phyloP scores from a whole-genome alignment of 2,329 filamentous ascomycete species.

The Diaporthe eres region DNA sequence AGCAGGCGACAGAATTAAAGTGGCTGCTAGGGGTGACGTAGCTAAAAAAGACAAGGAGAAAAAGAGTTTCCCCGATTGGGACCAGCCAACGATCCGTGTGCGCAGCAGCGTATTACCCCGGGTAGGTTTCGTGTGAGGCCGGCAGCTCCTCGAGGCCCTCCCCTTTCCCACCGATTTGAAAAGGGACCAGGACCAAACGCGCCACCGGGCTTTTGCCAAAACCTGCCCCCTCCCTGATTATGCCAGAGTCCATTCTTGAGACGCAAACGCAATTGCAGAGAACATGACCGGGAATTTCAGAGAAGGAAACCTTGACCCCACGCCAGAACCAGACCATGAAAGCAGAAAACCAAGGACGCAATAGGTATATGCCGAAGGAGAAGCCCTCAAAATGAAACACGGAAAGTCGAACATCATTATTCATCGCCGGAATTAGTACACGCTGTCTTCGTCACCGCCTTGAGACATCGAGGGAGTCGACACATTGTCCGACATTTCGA shows the following conservation, averaged over 20 bases:
- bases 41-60: conserved; percentile 62
- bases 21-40: conserved; percentile 57
- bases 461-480: conserved; percentile 82
- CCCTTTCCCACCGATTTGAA: conserved; percentile 48
- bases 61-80: conserved; percentile 60
- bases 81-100: conserved; percentile 63
- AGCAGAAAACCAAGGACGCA: conserved; percentile 51
- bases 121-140: conserved; percentile 53
- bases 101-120: conserved; percentile 56
- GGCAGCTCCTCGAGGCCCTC: conserved; percentile 48
- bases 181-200: conserved; percentile 51
- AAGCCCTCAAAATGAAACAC: conserved; percentile 51
- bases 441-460: conserved; percentile 79
- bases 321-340: conserved; percentile 46
- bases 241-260: conserved; percentile 58
- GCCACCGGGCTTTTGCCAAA: conserved; percentile 53
- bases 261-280: conserved; percentile 49
- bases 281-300: conserved; percentile 47
- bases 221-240: conserved; percentile 55
- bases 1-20: conserved; percentile 57
- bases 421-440: conserved; percentile 68
- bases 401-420: conserved; percentile 68
- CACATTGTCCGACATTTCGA: conserved; percentile 77
- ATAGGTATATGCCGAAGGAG: conserved; percentile 60
- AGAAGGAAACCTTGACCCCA: conserved; percentile 44